Conservation (phyloP, 257 asterid genomes). For the Nemophila menziesii region DNA sequence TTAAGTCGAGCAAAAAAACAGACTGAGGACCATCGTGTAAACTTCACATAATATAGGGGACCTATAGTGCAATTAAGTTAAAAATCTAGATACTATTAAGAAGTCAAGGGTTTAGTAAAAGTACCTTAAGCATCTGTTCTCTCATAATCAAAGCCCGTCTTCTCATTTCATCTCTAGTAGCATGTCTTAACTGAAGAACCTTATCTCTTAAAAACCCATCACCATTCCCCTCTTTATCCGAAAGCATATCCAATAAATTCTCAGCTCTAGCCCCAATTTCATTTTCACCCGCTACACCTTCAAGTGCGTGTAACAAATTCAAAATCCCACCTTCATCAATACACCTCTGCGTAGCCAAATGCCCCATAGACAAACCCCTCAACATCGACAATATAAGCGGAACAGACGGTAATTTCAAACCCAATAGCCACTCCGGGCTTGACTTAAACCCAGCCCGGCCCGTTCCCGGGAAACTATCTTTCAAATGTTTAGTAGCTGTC, state of each 20-base stretch:
- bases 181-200: conserved; percentile 71
- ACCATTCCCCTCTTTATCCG: conserved; percentile 78
- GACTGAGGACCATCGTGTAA: no score
- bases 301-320: conserved; percentile 87
- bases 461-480: conserved; percentile 60
- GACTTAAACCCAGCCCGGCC: conserved; percentile 70
- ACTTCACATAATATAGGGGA: no score
- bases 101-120: no score
- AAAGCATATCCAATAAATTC: conserved; percentile 85
- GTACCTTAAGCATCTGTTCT: conserved; percentile 86
- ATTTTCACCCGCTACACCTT: conserved; percentile 91
- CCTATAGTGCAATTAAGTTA: no score
- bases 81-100: no score
- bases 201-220: conserved; percentile 73
- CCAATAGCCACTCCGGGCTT: conserved; percentile 58
- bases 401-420: conserved; percentile 72
- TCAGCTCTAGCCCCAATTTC: conserved; percentile 99
- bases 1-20: no score
- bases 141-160: conserved; percentile 81
- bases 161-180: conserved; percentile 92
- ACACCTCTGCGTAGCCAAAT: conserved; percentile 77
- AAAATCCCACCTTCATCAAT: conserved; percentile 76
- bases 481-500: conserved; percentile 71
- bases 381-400: conserved; percentile 93
- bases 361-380: conserved; percentile 92